Percentiles rank a stretch among this genome's conserved stretches.
Evolutionary conservation across 306 rosid species (phyloP).

Genomic region (Cajanus cajan): DNA sequence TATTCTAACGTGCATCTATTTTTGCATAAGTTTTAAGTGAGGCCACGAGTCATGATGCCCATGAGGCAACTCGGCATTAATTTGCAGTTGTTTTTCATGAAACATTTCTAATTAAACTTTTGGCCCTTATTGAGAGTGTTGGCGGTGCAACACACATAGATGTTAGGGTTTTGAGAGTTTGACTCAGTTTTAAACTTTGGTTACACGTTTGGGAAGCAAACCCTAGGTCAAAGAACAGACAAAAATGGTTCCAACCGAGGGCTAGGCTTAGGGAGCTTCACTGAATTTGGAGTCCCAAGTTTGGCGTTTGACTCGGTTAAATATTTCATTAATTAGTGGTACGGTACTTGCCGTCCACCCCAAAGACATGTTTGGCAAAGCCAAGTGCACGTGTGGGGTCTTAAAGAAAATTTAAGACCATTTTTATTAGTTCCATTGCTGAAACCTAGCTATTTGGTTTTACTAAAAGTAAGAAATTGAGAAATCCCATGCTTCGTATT

Average conservation of each 20-base stretch:
- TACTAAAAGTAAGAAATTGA: constrained; percentile 48
- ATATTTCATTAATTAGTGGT: constrained; percentile 43
- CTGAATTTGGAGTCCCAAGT: constrained; percentile 75
- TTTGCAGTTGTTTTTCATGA: not conserved
- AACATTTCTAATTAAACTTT: constrained; percentile 22
- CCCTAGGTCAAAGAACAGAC: constrained; percentile 77
- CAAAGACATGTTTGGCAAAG: constrained; percentile 42
- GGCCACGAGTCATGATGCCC: not conserved
- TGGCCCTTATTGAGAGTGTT: constrained; percentile 30
- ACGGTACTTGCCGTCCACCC: constrained; percentile 48
- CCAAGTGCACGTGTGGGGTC: constrained; percentile 14
- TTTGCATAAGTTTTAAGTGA: constrained; percentile 21
- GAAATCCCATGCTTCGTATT: constrained; percentile 51
- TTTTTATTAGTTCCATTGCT: constrained; percentile 28
- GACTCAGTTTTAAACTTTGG: constrained; percentile 53
- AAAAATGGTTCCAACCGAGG: constrained; percentile 79
- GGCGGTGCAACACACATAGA: constrained; percentile 50
- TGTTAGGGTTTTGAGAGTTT: constrained; percentile 56
- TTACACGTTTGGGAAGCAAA: constrained; percentile 67
- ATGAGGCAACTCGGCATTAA: constrained; percentile 33
- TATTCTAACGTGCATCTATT: constrained; percentile 28
- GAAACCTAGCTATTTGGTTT: constrained; percentile 37
- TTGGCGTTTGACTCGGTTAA: constrained; percentile 52
- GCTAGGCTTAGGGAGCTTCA: constrained; percentile 69
- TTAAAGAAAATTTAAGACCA: constrained; percentile 7